Percentiles rank a stretch among this genome's conserved stretches.
These are phyloP conservation scores for Acacia crassicarpa DNA, from an alignment of 306 rosid species.

Conservation along the genomic window DNA sequence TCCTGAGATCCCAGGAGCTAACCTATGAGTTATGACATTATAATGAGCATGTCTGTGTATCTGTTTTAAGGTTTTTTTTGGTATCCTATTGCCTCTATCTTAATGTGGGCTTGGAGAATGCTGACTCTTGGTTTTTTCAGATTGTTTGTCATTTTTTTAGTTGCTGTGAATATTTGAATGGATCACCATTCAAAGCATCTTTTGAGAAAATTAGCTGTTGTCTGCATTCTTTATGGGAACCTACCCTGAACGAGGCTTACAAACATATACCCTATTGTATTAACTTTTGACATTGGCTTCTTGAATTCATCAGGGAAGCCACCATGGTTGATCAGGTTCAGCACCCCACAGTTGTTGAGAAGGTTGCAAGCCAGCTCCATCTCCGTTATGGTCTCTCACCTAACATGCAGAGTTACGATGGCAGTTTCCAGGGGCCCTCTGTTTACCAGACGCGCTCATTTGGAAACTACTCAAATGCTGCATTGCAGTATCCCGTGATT, in stretches of 20 bases:
- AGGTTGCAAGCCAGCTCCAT: constrained; percentile 72
- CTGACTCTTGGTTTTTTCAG: background rate
- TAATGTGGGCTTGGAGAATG: background rate
- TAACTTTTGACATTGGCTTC: constrained; percentile 5
- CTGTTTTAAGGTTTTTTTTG: background rate
- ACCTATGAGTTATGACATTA: background rate
- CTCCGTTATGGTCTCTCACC: constrained; percentile 51
- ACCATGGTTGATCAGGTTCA: constrained; percentile 80
- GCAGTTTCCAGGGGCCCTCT: constrained; percentile 46
- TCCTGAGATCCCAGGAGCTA: background rate
- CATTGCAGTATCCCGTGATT: constrained; percentile 53
- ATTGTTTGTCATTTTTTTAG: background rate
- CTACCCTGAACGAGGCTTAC: background rate
- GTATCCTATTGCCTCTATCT: background rate
- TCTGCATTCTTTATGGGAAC: background rate
- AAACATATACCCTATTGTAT: background rate
- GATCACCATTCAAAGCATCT: background rate
- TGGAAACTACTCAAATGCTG: constrained; percentile 67
- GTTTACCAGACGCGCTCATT: constrained; percentile 58
- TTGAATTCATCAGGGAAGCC: constrained; percentile 34
- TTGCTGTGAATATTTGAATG: background rate
- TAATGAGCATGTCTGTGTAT: background rate
- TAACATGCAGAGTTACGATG: constrained; percentile 41
- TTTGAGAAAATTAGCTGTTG: background rate
- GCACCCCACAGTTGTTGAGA: constrained; percentile 76